Conservation (phyloP, 139 green algal genomes). For the Chlamydomonas eustigma region DNA sequence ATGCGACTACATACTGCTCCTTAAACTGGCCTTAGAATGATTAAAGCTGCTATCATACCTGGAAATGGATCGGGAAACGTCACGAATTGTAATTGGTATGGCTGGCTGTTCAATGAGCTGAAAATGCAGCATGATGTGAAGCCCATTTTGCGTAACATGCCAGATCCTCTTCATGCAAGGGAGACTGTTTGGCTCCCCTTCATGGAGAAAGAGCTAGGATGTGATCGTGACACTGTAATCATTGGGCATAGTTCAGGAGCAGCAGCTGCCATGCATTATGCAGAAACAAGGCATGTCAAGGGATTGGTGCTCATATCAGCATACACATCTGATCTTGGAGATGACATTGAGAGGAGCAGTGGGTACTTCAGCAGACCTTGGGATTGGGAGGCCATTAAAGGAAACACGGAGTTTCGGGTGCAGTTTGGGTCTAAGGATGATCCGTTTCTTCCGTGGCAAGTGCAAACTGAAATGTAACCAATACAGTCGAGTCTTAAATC, state of each 20-base stretch:
- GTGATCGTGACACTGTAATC: slow-evolving; percentile 19
- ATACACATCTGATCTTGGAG: slow-evolving; percentile 27
- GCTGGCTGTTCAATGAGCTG: slow-evolving; percentile 25
- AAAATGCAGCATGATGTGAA: neutral
- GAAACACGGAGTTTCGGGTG: slow-evolving; percentile 18
- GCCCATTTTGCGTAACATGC: slow-evolving; percentile 23
- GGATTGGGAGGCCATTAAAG: slow-evolving; percentile 20
- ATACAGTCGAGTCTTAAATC: too few relatives aligned
- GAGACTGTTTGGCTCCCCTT: slow-evolving; percentile 25
- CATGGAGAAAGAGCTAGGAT: slow-evolving; percentile 22
- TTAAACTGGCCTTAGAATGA: too few relatives aligned
- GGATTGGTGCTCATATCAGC: slow-evolving; percentile 27
- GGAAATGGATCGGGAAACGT: slow-evolving; percentile 32
- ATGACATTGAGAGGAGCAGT: slow-evolving; percentile 10
- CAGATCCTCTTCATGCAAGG: slow-evolving; percentile 12
- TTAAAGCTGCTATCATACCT: slow-evolving; percentile 25
- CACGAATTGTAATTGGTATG: slow-evolving; percentile 27
- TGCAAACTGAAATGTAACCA: slow-evolving; percentile 23
- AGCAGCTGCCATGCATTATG: slow-evolving; percentile 26
- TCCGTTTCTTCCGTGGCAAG: slow-evolving; percentile 28
- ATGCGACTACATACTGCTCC: too few relatives aligned
- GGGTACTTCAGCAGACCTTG: slow-evolving; percentile 33
- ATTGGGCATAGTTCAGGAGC: slow-evolving; percentile 33
- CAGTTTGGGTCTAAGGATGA: slow-evolving; percentile 28
- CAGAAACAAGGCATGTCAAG: slow-evolving; percentile 17